Conservation (phyloP, 2,329 filamentous ascomycete species). For the Claviceps cyperi region DNA sequence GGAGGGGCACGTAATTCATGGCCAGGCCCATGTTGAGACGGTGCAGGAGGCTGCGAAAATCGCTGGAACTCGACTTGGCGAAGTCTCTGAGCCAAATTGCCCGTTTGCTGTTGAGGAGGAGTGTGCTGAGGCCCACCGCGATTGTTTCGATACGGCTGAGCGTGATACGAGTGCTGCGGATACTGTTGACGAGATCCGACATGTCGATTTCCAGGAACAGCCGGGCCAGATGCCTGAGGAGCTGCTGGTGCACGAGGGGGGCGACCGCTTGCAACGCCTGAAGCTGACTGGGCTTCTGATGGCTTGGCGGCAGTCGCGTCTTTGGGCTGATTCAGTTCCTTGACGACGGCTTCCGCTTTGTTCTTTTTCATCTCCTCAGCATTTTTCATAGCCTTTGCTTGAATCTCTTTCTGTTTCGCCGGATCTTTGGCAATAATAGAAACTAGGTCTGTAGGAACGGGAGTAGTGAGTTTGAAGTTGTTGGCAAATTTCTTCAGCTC, state of each 20-base stretch:
- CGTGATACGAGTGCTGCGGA: slow-evolving; percentile 30
- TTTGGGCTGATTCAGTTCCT: slow-evolving; percentile 29
- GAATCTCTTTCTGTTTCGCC: slow-evolving; percentile 83
- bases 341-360: slow-evolving; percentile 32
- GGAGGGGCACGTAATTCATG: slow-evolving; percentile 59
- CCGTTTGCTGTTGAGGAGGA: slow-evolving; percentile 25
- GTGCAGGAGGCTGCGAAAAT: slow-evolving; percentile 26
- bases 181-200: slow-evolving; percentile 33
- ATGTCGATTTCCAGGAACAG: slow-evolving; percentile 26
- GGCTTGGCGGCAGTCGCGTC: slow-evolving; percentile 26
- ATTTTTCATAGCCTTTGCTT: slow-evolving; percentile 71
- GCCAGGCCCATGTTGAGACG: slow-evolving; percentile 36
- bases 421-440: slow-evolving; percentile 94
- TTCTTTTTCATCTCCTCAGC: slow-evolving; percentile 48
- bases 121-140: slow-evolving; percentile 29
- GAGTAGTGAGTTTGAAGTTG: slow-evolving; percentile 87
- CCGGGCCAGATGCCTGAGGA: slow-evolving; percentile 16
- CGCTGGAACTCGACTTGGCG: slow-evolving; percentile 38
- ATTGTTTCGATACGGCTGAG: slow-evolving; percentile 33
- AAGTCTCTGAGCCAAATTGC: slow-evolving; percentile 34
- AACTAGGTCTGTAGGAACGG: slow-evolving; percentile 81
- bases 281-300: slow-evolving; percentile 12
- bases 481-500: slow-evolving; percentile 91
- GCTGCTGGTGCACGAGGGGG: slow-evolving; percentile 20
- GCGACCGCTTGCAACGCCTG: slow-evolving; percentile 14